Base-by-base conservation (phyloP, 2,329 filamentous ascomycete genomes). In the Lachnellula cervina region DNA sequence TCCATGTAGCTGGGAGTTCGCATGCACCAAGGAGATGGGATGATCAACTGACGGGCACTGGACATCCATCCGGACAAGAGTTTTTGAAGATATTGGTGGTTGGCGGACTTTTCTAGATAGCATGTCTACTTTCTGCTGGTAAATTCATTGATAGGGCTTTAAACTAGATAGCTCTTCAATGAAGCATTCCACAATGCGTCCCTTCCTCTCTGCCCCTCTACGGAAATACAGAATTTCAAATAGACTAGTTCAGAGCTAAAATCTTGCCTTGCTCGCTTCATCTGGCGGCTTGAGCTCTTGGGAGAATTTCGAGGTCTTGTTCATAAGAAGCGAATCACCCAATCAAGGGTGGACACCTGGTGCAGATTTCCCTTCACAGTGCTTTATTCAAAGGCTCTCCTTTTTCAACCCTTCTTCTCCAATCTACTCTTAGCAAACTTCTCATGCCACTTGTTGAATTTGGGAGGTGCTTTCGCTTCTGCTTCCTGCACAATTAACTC, bases 361-460 rank as follows among this genome's bases (percentile, higher is more conserved):
- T 32, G 8, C 28, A 32, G 11, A 32, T 4, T 11, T 11, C 28
- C 9, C 28, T 32, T 32, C 28, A 32, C 28, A 11, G 13, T 13
- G 28, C 28, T 32, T 13, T 32, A 11, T 32, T 32, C 28, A 32
- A 13, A 32, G 9, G 28, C 28, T 32, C 9, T 47, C 47, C 16
- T 49, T 19, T 40, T 7, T 49, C 28, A 37, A 11, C 37, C 34
- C 52, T 66, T 65, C 57, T 62, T 62, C 42, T 56, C 56, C 28
- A 46, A 49, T 51, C 66, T 62, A 19, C 63, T 59, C 56, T 67
- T 67, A 0, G 68, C 80, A 68, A 83, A 83, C 64, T 73, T 80
- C 68, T 83, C 80, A 62, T 84, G 81, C 81, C 81, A 84, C 62
- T 82, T 83, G 38, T 69, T 75, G 70, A 66, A 63, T 49, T 60